Percentiles rank a stretch among this genome's conserved stretches.
phyloP scores from a whole-genome alignment of 805 yeast genomes.

The Barnettozyma pratensis region DNA sequence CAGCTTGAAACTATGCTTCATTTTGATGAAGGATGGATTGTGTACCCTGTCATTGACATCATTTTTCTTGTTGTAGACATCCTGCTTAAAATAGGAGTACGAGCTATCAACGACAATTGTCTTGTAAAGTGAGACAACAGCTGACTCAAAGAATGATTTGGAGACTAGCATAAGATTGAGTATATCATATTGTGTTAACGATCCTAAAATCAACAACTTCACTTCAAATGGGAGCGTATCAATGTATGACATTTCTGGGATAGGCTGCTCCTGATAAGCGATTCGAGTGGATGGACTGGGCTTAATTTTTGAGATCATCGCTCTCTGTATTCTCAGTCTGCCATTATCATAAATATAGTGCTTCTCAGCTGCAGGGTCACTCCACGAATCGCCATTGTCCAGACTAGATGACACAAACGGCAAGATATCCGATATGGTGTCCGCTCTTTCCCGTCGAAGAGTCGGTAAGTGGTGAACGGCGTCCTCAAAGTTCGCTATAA shows the following conservation, averaged over 20 bases:
- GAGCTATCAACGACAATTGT: slow-evolving; percentile 27
- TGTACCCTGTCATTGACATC: neutral
- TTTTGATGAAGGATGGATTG: slow-evolving; percentile 30
- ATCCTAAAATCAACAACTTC: slow-evolving; percentile 27
- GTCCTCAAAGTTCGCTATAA: no score
- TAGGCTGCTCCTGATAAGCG: no score
- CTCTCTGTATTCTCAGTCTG: neutral
- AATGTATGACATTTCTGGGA: slow-evolving; percentile 9
- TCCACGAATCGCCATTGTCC: neutral
- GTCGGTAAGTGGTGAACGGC: no score
- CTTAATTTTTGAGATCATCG: neutral
- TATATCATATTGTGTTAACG: slow-evolving; percentile 35
- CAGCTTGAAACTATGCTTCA: slow-evolving; percentile 35
- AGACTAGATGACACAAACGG: slow-evolving; percentile 17
- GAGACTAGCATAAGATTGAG: slow-evolving; percentile 29
- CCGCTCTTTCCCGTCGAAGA: neutral
- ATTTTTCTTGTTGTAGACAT: slow-evolving; percentile 27
- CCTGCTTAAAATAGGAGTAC: slow-evolving; percentile 34
- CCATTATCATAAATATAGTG: neutral
- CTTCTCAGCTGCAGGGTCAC: neutral
- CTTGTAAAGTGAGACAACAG: slow-evolving; percentile 32
- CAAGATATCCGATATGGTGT: slow-evolving; percentile 11
- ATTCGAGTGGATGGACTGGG: neutral
- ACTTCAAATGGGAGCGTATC: slow-evolving; percentile 36
- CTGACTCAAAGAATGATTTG: slow-evolving; percentile 27